phyloP scores from a whole-genome alignment of 2,329 filamentous ascomycete species.

The Didymellaceae sp. region DNA sequence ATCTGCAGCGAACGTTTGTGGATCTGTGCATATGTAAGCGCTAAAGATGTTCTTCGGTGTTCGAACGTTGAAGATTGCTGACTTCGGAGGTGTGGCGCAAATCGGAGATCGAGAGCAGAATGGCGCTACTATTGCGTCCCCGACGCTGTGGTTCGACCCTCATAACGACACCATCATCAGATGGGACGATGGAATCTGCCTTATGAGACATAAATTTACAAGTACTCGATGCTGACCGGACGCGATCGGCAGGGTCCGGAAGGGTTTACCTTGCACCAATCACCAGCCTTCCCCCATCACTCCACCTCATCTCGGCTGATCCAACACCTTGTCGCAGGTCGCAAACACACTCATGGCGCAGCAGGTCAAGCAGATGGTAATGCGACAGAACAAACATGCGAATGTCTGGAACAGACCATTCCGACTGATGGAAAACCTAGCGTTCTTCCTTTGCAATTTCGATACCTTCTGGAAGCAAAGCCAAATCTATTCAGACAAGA shows the following conservation, averaged over 20 bases:
- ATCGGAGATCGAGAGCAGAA: background rate
- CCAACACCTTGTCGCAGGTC: constrained; percentile 5
- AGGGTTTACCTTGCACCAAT: constrained; percentile 1
- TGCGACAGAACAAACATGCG: background rate
- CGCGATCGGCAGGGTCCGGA: background rate
- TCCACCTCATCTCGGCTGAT: background rate
- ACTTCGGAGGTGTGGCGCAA: constrained; percentile 1
- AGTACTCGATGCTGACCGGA: background rate
- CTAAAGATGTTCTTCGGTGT: background rate
- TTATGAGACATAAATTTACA: constrained; percentile 3
- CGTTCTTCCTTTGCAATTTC: background rate
- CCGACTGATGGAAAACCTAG: background rate
- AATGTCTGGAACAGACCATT: background rate
- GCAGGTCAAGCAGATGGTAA: background rate
- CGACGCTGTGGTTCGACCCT: background rate
- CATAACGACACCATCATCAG: background rate
- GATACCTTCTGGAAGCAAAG: background rate
- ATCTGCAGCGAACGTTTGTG: background rate
- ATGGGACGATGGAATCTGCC: background rate
- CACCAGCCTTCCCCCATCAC: background rate
- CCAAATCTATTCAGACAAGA: too few relatives aligned
- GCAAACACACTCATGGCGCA: constrained; percentile 2
- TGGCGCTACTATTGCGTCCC: background rate
- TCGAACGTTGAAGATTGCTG: background rate
- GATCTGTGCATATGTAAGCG: background rate